These are phyloP conservation scores for Berberis thunbergii DNA, from an alignment of 164 flowering plant species.

Conservation along the genomic window DNA sequence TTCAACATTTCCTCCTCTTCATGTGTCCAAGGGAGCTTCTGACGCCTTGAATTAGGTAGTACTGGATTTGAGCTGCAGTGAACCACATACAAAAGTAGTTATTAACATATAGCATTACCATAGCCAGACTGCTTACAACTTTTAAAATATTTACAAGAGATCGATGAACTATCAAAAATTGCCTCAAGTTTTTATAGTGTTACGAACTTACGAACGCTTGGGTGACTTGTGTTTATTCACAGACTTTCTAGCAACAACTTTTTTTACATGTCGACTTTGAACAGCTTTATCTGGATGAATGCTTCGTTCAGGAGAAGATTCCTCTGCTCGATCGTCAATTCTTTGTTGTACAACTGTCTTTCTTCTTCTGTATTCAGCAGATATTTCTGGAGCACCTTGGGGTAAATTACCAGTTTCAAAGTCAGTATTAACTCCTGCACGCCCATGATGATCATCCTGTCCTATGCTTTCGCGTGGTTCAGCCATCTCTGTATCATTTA, in stretches of 20 bases:
- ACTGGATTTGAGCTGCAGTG: neutral
- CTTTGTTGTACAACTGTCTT: neutral
- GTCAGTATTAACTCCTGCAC: neutral
- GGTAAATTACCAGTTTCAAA: neutral
- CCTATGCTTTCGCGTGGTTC: neutral
- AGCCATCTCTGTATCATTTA: neutral
- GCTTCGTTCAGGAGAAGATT: neutral
- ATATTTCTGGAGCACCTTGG: neutral
- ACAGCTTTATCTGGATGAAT: neutral
- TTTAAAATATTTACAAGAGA: no score
- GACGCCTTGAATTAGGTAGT: constrained; percentile 23
- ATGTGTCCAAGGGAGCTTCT: constrained; percentile 30
- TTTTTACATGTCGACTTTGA: neutral
- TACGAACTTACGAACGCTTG: neutral
- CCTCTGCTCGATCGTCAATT: neutral
- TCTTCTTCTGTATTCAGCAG: neutral
- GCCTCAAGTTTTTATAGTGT: no score
- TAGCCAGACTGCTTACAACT: no score
- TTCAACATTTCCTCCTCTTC: constrained; percentile 49
- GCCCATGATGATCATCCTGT: neutral
- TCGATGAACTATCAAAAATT: no score
- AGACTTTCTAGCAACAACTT: neutral
- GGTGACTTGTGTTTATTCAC: neutral
- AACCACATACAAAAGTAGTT: no score
- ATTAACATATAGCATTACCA: no score